Base-by-base conservation (phyloP, 441 rosid species). In the Corymbia calophylla region DNA sequence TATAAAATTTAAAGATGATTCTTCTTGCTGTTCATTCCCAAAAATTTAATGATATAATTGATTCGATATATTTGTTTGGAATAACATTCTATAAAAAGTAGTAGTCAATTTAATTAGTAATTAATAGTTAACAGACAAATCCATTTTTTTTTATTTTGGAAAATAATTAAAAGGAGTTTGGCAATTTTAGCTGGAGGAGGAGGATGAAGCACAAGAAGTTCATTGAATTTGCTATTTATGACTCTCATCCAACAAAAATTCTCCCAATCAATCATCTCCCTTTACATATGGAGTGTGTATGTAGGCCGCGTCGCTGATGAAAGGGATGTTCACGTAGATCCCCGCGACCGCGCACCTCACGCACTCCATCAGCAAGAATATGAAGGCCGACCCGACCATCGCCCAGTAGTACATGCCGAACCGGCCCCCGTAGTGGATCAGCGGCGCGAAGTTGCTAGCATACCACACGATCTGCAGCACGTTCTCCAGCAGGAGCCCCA, bases 401-500 rank as follows among this genome's bases (percentile, higher is more conserved):
- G 95, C 96, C 98, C 99, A 95, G 56, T 94, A 95, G 88, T 94
- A 90, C 95, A 95, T 91, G 49, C 95, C 98, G 73, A 93, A 93
- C 86, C 53, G 90, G n/a, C 98, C 99, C 44, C 91, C 91, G 88
- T 91, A 96, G 94, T 96, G 97, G 88, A 97, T 94, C 87, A 96
- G 90, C 10, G 99, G 99, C 88, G 95, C 91, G 86, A 97, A 95
- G 90, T 96, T 96, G 93, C 96, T 93, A 0, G 95, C 88, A 51
- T 90, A 92, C 97, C 97, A 95, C 27, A 95, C 68, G 55, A 96
- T 66, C 93, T 96, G 99, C 91, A 96, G 66, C n/a, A 93, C 92
- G 32, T 95, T 96, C 90, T 97, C 99, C 80, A 97, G 51, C 73
- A 97, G 91, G 94, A 97, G 92, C 29, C 97, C 99, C 98, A 97